Conservation (phyloP, 2,329 filamentous ascomycete genomes). For the Ophiostoma novo-ulmi region DNA sequence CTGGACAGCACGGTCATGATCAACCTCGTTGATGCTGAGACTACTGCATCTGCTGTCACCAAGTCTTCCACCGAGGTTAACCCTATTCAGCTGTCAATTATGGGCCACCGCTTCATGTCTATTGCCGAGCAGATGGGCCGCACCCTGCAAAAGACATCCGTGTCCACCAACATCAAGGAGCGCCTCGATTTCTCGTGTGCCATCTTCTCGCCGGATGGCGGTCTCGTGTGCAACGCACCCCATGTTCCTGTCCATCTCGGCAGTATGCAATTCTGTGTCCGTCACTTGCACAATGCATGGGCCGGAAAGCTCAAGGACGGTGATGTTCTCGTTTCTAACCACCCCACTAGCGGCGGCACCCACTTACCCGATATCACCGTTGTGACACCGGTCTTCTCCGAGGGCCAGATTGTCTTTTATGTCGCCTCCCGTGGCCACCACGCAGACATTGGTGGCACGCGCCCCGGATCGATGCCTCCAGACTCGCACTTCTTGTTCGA, state of each 20-base stretch:
- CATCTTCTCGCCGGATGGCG: slow-evolving; percentile 68
- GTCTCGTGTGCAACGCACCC: slow-evolving; percentile 71
- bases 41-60: slow-evolving; percentile 32
- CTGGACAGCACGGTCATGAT: slow-evolving; percentile 88
- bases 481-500: slow-evolving; percentile 60
- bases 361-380: slow-evolving; percentile 80
- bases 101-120: slow-evolving; percentile 78
- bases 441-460: slow-evolving; percentile 77
- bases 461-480: slow-evolving; percentile 77
- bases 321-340: slow-evolving; percentile 78
- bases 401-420: slow-evolving; percentile 69
- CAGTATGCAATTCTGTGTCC: slow-evolving; percentile 76
- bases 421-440: slow-evolving; percentile 76
- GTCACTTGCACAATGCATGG: slow-evolving; percentile 74
- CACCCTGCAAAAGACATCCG: slow-evolving; percentile 72
- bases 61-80: slow-evolving; percentile 49
- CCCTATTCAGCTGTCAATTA: slow-evolving; percentile 72
- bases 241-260: slow-evolving; percentile 76
- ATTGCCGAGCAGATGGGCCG: slow-evolving; percentile 82
- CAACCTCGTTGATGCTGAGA: slow-evolving; percentile 54
- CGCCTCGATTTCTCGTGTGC: slow-evolving; percentile 79
- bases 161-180: slow-evolving; percentile 77
- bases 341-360: slow-evolving; percentile 53
- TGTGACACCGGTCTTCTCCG: slow-evolving; percentile 68
- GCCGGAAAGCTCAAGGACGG: slow-evolving; percentile 69